Conservation (phyloP, 208 protist genomes). For the Strigomonas culicis region DNA sequence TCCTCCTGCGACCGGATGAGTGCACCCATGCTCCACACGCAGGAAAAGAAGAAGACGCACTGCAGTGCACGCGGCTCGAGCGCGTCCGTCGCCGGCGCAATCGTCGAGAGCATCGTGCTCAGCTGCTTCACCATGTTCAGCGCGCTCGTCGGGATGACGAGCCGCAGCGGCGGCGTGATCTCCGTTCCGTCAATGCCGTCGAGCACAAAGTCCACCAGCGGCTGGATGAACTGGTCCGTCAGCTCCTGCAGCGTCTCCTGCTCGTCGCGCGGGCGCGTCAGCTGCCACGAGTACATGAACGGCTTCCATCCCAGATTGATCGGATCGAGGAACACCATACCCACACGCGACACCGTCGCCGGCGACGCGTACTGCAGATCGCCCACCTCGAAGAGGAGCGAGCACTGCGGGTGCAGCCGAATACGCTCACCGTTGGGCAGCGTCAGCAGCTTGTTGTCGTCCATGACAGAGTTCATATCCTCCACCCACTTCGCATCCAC, state of each 20-base stretch:
- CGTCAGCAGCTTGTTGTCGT: conserved; percentile 99
- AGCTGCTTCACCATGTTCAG: conserved; percentile 96
- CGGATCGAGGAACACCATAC: conserved; percentile 99
- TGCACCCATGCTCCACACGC: conserved; percentile 97
- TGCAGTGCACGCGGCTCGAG: conserved; percentile 92
- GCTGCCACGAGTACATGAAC: conserved; percentile 93
- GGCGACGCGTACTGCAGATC: conserved; percentile 99
- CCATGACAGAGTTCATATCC: conserved; percentile 99
- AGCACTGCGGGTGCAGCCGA: conserved; percentile 92
- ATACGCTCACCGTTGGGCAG: conserved; percentile 99
- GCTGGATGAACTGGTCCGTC: conserved; percentile 92
- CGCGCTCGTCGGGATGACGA: conserved; percentile 82
- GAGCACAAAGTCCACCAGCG: conserved; percentile 90
- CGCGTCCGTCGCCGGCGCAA: conserved; percentile 65
- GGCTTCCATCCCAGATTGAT: conserved; percentile 96
- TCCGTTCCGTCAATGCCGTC: conserved; percentile 87
- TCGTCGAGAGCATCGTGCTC: conserved; percentile 87
- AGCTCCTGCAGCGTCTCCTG: conserved; percentile 89
- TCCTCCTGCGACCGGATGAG: conserved; percentile 75
- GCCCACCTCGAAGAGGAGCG: conserved; percentile 98
- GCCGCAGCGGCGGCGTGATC: conserved; percentile 57
- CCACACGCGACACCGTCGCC: conserved; percentile 98
- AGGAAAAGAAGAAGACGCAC: conserved; percentile 94
- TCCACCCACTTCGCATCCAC: conserved; percentile 99
- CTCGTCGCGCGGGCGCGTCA: conserved; percentile 81